Evolutionary conservation across 495 filamentous ascomycete genomes (phyloP), one percentile per base, ranked within the genome.

Genomic region (Margaritispora aquatica): DNA sequence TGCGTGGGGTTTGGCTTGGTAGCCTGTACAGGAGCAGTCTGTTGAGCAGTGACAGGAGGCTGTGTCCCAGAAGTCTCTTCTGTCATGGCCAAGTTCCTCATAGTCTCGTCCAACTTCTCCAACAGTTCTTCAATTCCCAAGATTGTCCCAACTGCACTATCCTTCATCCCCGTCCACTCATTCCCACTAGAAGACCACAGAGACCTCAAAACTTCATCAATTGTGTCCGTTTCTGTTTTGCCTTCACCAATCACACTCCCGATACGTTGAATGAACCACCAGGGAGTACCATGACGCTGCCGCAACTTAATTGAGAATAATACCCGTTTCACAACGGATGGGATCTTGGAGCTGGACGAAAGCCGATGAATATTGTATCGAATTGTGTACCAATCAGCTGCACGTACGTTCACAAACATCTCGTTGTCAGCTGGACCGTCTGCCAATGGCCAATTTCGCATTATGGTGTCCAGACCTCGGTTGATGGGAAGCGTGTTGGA

Each of bases 401-500:
- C 67, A 49, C 74, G 64, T 26, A 72, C 69, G 21, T 76, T 69
- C 8, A 83, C 59, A 24, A 73, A 68, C 2, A 77, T 66, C 0
- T 64, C 66, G 11, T 74, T 75, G 29, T 71, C 70, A 63, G 68
- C n/a, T 68, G 73, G 26, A 66, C 60, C 1, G 55, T 56, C 23
- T 61, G 49, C 15, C 1, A 58, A 17, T 19, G 69, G 63, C 75
- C 76, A 81, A 10, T 65, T 63, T 29, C 68, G 61, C 29, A 85
- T 79, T 15, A 89, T 68, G 19, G 66, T 68, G 34, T 83, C 82
- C 10, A 96, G 70, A n/a, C 81, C 83, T 21, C 74, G 75, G 20
- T 92, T 75, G 3, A 95, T 70, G 0, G 90, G 84, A 10, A 94
- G 75, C 0, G 90, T 93, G 19, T 82, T 68, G 0, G 73, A 65